phyloP scores from a whole-genome alignment of 768 basidiomycete genomes.

The Auricularia heimuer region DNA sequence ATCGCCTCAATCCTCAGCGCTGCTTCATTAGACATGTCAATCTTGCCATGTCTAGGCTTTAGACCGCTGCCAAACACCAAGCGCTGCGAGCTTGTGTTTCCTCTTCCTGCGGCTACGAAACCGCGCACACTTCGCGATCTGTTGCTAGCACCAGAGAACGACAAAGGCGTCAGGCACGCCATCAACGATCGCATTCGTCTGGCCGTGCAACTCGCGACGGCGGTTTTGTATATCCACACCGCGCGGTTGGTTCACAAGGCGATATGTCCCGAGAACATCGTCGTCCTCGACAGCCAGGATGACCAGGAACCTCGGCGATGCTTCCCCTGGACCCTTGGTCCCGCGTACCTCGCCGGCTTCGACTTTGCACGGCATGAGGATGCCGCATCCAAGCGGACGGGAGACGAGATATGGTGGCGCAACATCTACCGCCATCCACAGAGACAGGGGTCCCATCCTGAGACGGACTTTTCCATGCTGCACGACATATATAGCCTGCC shows the following conservation, averaged over 20 bases:
- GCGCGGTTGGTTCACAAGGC: slow-evolving; percentile 1
- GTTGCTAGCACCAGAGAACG: too few species aligned
- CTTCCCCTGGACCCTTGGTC: background rate
- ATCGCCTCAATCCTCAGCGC: background rate
- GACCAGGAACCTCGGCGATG: background rate
- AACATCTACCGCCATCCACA: background rate
- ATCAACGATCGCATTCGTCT: too few species aligned
- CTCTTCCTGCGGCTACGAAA: too few species aligned
- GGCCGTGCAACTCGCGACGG: background rate
- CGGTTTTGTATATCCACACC: background rate
- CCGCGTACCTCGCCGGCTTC: slow-evolving; percentile 1
- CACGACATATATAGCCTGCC: slow-evolving; percentile 5
- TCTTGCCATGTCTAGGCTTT: slow-evolving; percentile 1
- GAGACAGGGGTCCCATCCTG: background rate
- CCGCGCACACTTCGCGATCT: too few species aligned
- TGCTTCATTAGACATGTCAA: background rate
- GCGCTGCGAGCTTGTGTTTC: background rate
- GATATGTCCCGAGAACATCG: slow-evolving; percentile 1
- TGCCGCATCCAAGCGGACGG: background rate
- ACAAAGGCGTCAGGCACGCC: too few species aligned
- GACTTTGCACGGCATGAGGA: slow-evolving; percentile 1
- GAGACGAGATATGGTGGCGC: background rate
- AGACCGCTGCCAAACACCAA: background rate
- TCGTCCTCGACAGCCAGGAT: background rate
- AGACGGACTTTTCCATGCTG: background rate